Base-by-base conservation (phyloP, 176 grass and related monocot genomes). In the Aechmea fasciata region DNA sequence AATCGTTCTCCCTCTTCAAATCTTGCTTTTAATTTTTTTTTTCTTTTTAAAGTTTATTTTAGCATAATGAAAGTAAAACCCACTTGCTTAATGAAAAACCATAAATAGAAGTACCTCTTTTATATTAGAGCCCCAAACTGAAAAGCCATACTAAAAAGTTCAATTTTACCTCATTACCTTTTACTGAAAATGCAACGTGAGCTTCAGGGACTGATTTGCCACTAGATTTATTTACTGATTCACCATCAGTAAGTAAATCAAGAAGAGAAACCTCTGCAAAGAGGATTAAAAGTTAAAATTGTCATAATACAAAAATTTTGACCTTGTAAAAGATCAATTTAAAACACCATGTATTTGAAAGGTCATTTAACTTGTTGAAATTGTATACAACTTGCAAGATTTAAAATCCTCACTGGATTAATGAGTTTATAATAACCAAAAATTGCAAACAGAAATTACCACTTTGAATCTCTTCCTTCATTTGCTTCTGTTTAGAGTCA, bases 181-280 rank as follows among this genome's bases (percentile, higher is more conserved):
- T 81, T 57, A 91, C 72, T 71, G 88, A 87, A 82, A 87, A 87
- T 70, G 88, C 81, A 85, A 82, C 84, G 74, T 91, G 84, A 26
- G 64, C 55, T 77, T 91, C 88, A 74, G 41, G 76, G 76, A 64
- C 65, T 77, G 72, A 76, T 65, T 22, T 74, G 48, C 51, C 10
- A 28, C 47, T 82, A 51, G 66, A 68, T 53, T 68, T 76, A 73
- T 70, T 73, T 63, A 82, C 73, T 64, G 79, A 22, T 24, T 54
- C 82, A 73, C 87, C 84, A 11, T 87, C 83, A 72, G 51, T 82
- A 51, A 84, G 79, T 74, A 91, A 79, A 82, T 79, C 84, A 71
- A 87, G 75, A 53, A 85, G 75, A 76, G 82, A 82, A 52, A 82
- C 78, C 78, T 77, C 88, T 87, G 81, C 72, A 80, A 77, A 48